A percentile compares a stretch with the other conserved stretches of the same genome.
phyloP scores from a whole-genome alignment of 75 land plant species.

The Pinus taeda region DNA sequence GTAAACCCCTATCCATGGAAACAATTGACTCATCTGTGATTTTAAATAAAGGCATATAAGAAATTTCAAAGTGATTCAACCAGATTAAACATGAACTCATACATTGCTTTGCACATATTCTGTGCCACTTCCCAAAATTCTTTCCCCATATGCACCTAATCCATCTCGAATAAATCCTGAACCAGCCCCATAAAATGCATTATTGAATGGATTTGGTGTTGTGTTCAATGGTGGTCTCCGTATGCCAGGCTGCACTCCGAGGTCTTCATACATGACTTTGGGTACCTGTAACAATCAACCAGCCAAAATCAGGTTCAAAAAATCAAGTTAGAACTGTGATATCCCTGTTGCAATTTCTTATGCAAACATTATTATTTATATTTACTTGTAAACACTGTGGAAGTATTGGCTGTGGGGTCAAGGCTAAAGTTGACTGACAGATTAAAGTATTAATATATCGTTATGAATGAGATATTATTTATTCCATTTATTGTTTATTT shows the following conservation, averaged over 20 bases:
- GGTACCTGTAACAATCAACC: background rate
- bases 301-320: background rate
- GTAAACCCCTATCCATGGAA: background rate
- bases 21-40: background rate
- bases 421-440: too few species aligned
- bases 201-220: constrained; percentile 58
- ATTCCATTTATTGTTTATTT: too few species aligned
- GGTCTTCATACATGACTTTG: constrained; percentile 37
- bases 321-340: background rate
- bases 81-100: constrained; percentile 11
- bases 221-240: constrained; percentile 18
- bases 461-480: too few species aligned
- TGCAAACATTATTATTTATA: too few species aligned
- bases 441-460: too few species aligned
- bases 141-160: constrained; percentile 67
- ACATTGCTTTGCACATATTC: constrained; percentile 94
- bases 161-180: constrained; percentile 64
- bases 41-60: background rate
- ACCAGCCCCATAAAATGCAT: constrained; percentile 61
- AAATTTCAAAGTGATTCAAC: background rate
- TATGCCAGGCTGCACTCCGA: constrained; percentile 36
- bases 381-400: too few species aligned
- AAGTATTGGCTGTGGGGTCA: too few species aligned
- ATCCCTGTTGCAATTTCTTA: too few species aligned
- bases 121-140: constrained; percentile 64